Evolutionary conservation across 1,139 yeast genomes (phyloP).

Genomic region (Suhomyces taliae): DNA sequence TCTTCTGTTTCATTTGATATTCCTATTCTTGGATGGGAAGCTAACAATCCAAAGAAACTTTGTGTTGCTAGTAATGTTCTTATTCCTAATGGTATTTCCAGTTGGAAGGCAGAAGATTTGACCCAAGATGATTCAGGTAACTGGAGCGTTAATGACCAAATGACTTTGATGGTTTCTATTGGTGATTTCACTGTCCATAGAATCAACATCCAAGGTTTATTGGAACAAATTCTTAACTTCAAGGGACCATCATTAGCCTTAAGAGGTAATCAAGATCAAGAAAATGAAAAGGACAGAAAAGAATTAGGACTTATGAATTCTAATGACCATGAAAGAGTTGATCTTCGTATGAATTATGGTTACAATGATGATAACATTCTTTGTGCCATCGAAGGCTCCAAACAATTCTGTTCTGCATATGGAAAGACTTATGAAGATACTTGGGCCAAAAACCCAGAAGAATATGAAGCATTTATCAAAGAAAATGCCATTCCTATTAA

Average conservation of each 20-base stretch:
- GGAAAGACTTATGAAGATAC: conserved; percentile 12
- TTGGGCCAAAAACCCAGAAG: conserved; percentile 1
- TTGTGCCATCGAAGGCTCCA: conserved; percentile 32
- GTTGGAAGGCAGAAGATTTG: conserved; percentile 21
- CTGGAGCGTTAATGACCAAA: conserved; percentile 26
- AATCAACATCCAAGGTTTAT: conserved; percentile 33
- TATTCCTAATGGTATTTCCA: conserved; percentile 29
- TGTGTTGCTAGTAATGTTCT: conserved; percentile 21
- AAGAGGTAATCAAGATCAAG: background rate
- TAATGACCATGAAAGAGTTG: background rate
- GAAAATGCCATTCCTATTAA: conserved; percentile 4
- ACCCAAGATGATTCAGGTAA: conserved; percentile 10
- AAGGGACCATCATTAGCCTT: conserved; percentile 5
- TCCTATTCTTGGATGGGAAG: conserved; percentile 22
- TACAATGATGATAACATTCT: conserved; percentile 31
- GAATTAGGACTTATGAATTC: conserved; percentile 2
- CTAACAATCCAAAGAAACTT: conserved; percentile 14
- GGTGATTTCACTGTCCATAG: conserved; percentile 37
- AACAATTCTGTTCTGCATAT: conserved; percentile 25
- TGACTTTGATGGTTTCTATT: conserved; percentile 35
- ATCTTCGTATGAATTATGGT: conserved; percentile 15
- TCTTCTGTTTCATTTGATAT: conserved; percentile 35
- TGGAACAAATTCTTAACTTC: conserved; percentile 20
- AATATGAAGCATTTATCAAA: conserved; percentile 2
- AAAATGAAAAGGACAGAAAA: background rate